Evolutionary conservation across 352 stramenopile species (phyloP).

Genomic region (Pythium insidiosum): DNA sequence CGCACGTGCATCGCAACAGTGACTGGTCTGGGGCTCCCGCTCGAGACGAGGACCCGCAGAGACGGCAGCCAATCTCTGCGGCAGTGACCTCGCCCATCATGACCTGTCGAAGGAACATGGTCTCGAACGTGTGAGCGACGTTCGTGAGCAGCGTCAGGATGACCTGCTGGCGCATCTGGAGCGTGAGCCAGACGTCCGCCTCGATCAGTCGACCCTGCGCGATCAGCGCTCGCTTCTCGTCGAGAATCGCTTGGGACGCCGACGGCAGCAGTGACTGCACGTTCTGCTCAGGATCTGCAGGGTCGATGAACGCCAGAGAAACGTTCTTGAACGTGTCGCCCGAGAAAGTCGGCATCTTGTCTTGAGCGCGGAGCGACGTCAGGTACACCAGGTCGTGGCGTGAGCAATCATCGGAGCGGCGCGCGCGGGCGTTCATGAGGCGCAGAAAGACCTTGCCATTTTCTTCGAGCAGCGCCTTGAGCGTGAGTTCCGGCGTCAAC

Average conservation of each 20-base stretch:
- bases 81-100: constrained; percentile 59
- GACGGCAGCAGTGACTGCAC: constrained; percentile 74
- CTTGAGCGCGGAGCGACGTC: constrained; percentile 36
- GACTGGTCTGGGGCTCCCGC: constrained; percentile 2
- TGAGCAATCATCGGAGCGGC: constrained; percentile 58
- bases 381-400: constrained; percentile 73
- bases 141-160: constrained; percentile 77
- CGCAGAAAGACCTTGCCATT: constrained; percentile 74
- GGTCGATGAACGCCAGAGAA: constrained; percentile 72
- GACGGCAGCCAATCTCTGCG: constrained; percentile 56
- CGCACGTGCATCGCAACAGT: constrained; percentile 64
- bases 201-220: constrained; percentile 69
- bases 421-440: constrained; percentile 68
- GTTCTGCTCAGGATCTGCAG: constrained; percentile 58
- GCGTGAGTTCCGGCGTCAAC: constrained; percentile 60
- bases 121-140: constrained; percentile 78
- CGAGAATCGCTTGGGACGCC: constrained; percentile 36
- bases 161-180: constrained; percentile 83
- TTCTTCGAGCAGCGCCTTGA: constrained; percentile 68
- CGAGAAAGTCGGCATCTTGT: constrained; percentile 83
- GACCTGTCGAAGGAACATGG: constrained; percentile 66
- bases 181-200: constrained; percentile 74
- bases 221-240: constrained; percentile 60
- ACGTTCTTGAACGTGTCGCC: constrained; percentile 70
- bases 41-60: constrained; percentile 44